A percentile compares a stretch with the other conserved stretches of the same genome.
These are phyloP conservation scores for Irpex lacteus DNA, from an alignment of 1,284 basidiomycete species.

Conservation along the genomic window DNA sequence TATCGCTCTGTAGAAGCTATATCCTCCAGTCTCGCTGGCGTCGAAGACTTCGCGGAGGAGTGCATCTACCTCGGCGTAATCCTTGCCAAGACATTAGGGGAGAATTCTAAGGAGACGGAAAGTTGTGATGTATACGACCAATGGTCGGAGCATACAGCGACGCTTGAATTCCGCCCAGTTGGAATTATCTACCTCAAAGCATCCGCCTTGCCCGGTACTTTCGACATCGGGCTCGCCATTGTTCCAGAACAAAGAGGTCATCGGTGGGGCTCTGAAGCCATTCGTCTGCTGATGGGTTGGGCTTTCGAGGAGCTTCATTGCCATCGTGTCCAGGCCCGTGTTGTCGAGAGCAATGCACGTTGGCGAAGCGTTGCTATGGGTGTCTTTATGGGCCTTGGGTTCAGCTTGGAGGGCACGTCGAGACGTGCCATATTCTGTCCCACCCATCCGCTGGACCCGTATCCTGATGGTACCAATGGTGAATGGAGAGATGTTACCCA, in stretches of 20 bases:
- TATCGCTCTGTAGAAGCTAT: slow-evolving; percentile 7
- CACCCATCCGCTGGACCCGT: not conserved
- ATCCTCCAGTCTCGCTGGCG: not conserved
- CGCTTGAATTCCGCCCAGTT: slow-evolving; percentile 15
- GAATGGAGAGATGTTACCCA: slow-evolving; percentile 62
- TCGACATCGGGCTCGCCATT: slow-evolving; percentile 51
- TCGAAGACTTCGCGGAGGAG: slow-evolving; percentile 7
- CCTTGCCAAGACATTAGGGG: not conserved
- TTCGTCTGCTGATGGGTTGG: slow-evolving; percentile 40
- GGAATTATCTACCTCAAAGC: slow-evolving; percentile 46
- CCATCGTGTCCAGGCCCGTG: slow-evolving; percentile 43
- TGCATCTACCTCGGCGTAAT: slow-evolving; percentile 7
- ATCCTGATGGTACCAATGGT: slow-evolving; percentile 26
- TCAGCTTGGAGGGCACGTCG: slow-evolving; percentile 57
- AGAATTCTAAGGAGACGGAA: not conserved
- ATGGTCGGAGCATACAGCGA: no score
- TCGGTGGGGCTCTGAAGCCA: slow-evolving; percentile 43
- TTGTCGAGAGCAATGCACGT: slow-evolving; percentile 7
- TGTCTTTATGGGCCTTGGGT: slow-evolving; percentile 35
- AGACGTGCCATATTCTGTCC: slow-evolving; percentile 44
- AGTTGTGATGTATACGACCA: no score
- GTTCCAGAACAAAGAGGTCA: slow-evolving; percentile 31
- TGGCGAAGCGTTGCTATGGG: slow-evolving; percentile 4
- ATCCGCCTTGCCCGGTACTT: slow-evolving; percentile 38
- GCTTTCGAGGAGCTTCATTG: slow-evolving; percentile 47